phyloP scores from a whole-genome alignment of 768 basidiomycete genomes.

The Boletus vinaceobasis region DNA sequence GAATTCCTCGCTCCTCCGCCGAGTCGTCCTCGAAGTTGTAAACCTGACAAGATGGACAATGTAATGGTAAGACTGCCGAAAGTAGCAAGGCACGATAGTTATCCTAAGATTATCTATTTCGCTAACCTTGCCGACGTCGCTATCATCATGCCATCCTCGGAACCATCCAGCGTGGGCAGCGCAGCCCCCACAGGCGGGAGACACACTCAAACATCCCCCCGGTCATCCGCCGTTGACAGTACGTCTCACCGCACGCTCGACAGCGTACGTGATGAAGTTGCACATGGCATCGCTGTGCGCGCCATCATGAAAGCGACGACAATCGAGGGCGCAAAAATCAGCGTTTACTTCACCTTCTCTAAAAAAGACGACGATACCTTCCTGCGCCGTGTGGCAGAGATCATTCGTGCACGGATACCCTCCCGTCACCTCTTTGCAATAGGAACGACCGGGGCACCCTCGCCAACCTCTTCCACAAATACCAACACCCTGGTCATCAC shows the following conservation, averaged over 20 bases:
- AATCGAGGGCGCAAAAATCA: constrained; percentile 54
- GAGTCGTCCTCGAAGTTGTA: background rate
- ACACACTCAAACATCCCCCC: background rate
- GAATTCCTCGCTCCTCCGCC: background rate
- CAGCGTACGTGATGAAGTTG: constrained; percentile 58
- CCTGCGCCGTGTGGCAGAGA: constrained; percentile 50
- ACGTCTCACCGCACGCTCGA: constrained; percentile 46
- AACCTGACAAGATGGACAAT: too few relatives aligned
- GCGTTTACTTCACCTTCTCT: constrained; percentile 59
- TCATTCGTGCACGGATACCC: constrained; percentile 41
- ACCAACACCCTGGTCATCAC: constrained; percentile 54
- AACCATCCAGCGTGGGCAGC: constrained; percentile 23
- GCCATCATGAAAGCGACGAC: constrained; percentile 47
- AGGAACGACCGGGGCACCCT: constrained; percentile 44
- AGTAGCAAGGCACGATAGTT: background rate
- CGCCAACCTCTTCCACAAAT: constrained; percentile 20
- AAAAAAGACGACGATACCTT: constrained; percentile 56
- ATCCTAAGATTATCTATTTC: background rate
- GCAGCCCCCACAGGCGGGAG: background rate
- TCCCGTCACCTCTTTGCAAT: constrained; percentile 52
- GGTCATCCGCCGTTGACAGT: background rate
- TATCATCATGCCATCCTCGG: constrained; percentile 23
- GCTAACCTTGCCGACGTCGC: background rate
- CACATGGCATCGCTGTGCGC: constrained; percentile 53
- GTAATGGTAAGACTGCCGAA: background rate